Base-by-base conservation (phyloP, 495 filamentous ascomycete genomes). In the Trichodelitschia bisporula region DNA sequence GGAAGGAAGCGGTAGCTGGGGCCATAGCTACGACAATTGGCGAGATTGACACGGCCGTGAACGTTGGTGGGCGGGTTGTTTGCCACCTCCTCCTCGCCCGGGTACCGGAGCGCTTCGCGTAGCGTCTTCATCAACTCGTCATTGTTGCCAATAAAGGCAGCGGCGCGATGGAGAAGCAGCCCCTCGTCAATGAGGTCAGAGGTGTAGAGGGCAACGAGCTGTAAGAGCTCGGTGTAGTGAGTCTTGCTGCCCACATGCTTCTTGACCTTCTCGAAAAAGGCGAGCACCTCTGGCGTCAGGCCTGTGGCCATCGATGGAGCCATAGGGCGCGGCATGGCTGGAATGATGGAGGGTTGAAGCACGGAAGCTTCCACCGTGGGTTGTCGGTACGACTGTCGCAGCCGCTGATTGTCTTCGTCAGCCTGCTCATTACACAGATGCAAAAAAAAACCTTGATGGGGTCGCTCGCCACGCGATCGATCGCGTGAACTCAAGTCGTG, bases 211-310 rank as follows among this genome's bases (percentile, higher is more conserved):
- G 93, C 93, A 53, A 83, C 79, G 2, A 93, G 63, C 51, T 95
- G 95, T 36, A 95, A 55, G 49, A 95, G 95, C 42, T 99, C 89
- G 38, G 71, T 80, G 57, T 79, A 86, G 9, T 69, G 74, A 32
- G 74, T 72, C 44, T 90, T 77, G 46, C 95, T 95, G 23, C 68
- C 67, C 36, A 99, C 77, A 49, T 71, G 83, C 49, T 99, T 99
- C 62, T 90, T 93, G 28, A 86, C 80, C 10, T 80, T 69, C 28
- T 99, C 89, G 36, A 99, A 99, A 50, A 93, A 92, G 1, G 71
- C 68, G 18, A 93, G 56, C 40, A 93, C 82, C 26, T 95, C 89
- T 18, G 54, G 51, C 1, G 55, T 58, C 4, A 69, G 61, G 19
- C 55, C 53, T 14, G 72, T 61, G 14, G 68, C 62, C 1, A 67